Conservation (phyloP, 441 rosid genomes). For the Kokia cookei region DNA sequence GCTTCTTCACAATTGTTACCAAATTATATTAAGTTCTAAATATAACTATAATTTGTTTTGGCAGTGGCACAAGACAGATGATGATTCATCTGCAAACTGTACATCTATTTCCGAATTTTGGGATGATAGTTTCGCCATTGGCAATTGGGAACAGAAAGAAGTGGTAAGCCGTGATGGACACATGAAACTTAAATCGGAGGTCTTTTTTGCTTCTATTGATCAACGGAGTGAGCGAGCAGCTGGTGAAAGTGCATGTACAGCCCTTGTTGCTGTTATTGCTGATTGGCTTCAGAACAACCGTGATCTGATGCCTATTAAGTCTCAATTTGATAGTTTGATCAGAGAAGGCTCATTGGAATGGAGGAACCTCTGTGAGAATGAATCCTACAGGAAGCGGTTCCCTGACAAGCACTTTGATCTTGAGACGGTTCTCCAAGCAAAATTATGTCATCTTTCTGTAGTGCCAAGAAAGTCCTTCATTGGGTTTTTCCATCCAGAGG, state of each 20-base stretch:
- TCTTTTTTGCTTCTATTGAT: constrained; percentile 80
- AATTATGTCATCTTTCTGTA: constrained; percentile 49
- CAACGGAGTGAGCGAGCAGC: constrained; percentile 80
- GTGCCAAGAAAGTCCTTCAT: constrained; percentile 57
- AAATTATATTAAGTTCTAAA: neutral
- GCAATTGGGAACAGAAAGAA: constrained; percentile 76
- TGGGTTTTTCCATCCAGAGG: constrained; percentile 78
- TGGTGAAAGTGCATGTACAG: constrained; percentile 86
- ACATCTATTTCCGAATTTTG: constrained; percentile 69
- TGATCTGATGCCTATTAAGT: constrained; percentile 57
- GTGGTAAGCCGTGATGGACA: constrained; percentile 64
- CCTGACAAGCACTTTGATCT: constrained; percentile 91
- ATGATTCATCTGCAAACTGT: constrained; percentile 37
- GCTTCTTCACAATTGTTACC: neutral
- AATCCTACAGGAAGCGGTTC: constrained; percentile 45
- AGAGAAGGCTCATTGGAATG: constrained; percentile 80
- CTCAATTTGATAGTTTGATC: constrained; percentile 68
- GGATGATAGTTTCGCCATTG: constrained; percentile 62
- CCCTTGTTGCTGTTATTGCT: constrained; percentile 76
- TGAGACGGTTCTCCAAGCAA: constrained; percentile 72
- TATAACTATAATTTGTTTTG: neutral
- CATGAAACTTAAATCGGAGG: constrained; percentile 60
- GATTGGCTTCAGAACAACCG: constrained; percentile 69
- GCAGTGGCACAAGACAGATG: constrained; percentile 54
- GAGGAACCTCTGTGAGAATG: constrained; percentile 71